phyloP scores from a whole-genome alignment of 2,329 filamentous ascomycete species.

The Rhynchosporium graminicola region DNA sequence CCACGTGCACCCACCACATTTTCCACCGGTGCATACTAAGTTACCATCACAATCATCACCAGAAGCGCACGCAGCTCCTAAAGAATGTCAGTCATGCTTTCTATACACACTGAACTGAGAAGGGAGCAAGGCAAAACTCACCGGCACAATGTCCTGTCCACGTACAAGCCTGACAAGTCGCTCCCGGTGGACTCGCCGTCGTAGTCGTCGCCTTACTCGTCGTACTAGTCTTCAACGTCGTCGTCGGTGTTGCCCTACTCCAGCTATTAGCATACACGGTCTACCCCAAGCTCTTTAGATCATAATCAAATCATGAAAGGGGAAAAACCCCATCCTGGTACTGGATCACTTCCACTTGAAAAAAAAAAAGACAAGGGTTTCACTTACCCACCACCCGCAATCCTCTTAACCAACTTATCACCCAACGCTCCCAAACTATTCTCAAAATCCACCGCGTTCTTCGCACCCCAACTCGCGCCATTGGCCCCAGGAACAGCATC shows the following conservation, averaged over 20 bases:
- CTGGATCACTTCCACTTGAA: no score
- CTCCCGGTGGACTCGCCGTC: constrained; percentile 8
- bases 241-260: not conserved
- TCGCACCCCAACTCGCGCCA: constrained; percentile 57
- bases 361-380: no score
- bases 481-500: constrained; percentile 57
- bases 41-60: constrained; percentile 19
- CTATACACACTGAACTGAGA: not conserved
- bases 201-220: constrained; percentile 15
- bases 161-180: constrained; percentile 22
- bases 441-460: constrained; percentile 52
- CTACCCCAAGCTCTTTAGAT: no score
- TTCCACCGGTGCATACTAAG: constrained; percentile 9
- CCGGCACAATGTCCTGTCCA: constrained; percentile 30
- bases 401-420: constrained; percentile 50
- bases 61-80: constrained; percentile 13
- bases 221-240: constrained; percentile 17
- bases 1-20: constrained; percentile 16
- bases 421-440: constrained; percentile 53
- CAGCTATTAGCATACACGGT: no score
- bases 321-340: no score
- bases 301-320: no score
- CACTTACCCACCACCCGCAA: constrained; percentile 31
- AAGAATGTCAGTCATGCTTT: not conserved
- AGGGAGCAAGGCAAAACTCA: constrained; percentile 3